Conservation (phyloP, 257 asterid genomes). For the Primulina eburnea region DNA sequence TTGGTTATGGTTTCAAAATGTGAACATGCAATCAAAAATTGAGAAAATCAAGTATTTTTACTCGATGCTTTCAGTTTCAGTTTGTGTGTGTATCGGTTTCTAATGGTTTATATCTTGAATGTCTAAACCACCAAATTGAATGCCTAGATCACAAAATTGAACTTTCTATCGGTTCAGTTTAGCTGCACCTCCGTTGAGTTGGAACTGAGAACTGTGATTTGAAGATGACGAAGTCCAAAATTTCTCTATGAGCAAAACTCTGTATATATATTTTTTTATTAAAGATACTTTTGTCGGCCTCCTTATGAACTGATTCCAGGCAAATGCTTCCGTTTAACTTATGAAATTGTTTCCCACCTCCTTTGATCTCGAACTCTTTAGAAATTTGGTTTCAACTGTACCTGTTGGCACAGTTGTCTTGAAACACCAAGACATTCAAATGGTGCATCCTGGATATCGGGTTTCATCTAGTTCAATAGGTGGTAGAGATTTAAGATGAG, state of each 20-base stretch:
- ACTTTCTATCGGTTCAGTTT: background rate
- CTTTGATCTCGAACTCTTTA: background rate
- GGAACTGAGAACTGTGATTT: background rate
- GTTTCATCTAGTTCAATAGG: background rate
- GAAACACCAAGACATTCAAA: background rate
- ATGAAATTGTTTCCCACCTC: background rate
- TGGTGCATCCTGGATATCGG: background rate
- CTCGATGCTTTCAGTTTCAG: conserved; percentile 5
- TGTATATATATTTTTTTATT: too few species aligned
- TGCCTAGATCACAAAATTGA: background rate
- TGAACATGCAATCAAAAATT: background rate
- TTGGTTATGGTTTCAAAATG: background rate
- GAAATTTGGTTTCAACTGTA: background rate
- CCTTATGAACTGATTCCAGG: background rate
- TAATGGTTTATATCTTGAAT: background rate
- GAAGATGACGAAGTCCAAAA: background rate
- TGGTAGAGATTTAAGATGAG: background rate
- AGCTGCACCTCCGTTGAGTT: background rate
- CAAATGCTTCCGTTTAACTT: background rate
- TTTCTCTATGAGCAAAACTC: too few species aligned
- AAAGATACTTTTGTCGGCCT: background rate
- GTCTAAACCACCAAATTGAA: background rate
- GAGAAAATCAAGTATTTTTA: background rate
- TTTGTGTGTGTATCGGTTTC: too few species aligned
- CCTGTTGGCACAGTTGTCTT: background rate